Evolutionary conservation across 139 green algal genomes (phyloP).

Genomic region (Axilococcus clingmanii): DNA sequence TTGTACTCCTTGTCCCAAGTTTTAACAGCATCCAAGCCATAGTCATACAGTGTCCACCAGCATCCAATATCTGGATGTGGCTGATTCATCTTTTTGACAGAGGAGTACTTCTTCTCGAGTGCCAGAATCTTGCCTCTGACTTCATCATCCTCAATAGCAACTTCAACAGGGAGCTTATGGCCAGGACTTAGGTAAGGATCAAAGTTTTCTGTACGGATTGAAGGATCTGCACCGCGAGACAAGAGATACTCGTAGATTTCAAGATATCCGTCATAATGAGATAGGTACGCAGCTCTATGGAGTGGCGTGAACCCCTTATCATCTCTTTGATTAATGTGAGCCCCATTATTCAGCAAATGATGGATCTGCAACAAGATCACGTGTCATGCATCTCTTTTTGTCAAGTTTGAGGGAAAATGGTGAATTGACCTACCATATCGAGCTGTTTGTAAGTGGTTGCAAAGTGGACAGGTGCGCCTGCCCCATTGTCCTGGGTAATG

Average conservation of each 20-base stretch:
- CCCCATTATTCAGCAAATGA: conserved; percentile 81
- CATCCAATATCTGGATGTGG: conserved; percentile 74
- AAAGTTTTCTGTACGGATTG: conserved; percentile 58
- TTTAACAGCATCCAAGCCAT: conserved; percentile 65
- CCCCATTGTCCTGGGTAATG: conserved; percentile 86
- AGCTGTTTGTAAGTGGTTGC: conserved; percentile 86
- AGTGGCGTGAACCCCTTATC: conserved; percentile 75
- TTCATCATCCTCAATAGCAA: conserved; percentile 34
- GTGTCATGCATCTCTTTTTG: neutral
- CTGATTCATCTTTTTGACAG: conserved; percentile 48
- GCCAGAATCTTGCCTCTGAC: conserved; percentile 31
- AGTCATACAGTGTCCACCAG: conserved; percentile 94
- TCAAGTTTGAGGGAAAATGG: neutral
- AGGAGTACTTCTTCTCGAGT: conserved; percentile 70
- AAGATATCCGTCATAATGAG: conserved; percentile 83
- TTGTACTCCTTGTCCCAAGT: conserved; percentile 60
- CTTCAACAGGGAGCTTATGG: conserved; percentile 56
- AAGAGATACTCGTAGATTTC: conserved; percentile 94
- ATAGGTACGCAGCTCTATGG: conserved; percentile 81
- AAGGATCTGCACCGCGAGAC: conserved; percentile 77
- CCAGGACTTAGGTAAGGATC: conserved; percentile 86
- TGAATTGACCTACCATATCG: conserved; percentile 66
- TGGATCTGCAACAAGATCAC: conserved; percentile 49
- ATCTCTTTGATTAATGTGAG: conserved; percentile 74
- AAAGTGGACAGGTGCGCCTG: conserved; percentile 83